Evolutionary conservation across 495 filamentous ascomycete species (phyloP).

Genomic region (Penicillium arizonense): DNA sequence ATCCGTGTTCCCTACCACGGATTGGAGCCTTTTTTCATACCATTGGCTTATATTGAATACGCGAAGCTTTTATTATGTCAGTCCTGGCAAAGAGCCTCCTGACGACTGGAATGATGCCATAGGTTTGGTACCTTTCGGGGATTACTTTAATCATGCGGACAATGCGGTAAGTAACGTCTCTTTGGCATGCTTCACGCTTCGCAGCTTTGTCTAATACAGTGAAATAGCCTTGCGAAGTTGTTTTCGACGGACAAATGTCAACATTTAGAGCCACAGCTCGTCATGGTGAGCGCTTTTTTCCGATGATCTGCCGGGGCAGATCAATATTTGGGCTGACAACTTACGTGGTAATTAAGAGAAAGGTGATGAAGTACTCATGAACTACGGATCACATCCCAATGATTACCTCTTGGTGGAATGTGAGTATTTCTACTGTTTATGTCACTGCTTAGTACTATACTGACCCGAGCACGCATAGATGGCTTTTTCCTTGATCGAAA

Average conservation of each 20-base stretch:
- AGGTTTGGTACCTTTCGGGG: slow-evolving; percentile 73
- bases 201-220: neutral
- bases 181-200: neutral
- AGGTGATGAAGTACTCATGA: slow-evolving; percentile 70
- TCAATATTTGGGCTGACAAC: neutral
- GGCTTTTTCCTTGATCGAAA: slow-evolving; percentile 67
- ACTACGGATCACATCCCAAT: slow-evolving; percentile 71
- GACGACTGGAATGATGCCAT: slow-evolving; percentile 60
- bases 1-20: slow-evolving; percentile 45
- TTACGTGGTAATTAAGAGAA: slow-evolving; percentile 21
- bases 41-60: slow-evolving; percentile 76
- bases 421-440: slow-evolving; percentile 15
- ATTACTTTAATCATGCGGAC: slow-evolving; percentile 76
- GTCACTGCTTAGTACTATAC: neutral
- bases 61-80: slow-evolving; percentile 68
- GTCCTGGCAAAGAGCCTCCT: slow-evolving; percentile 43
- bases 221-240: slow-evolving; percentile 50
- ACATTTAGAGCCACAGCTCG: slow-evolving; percentile 48
- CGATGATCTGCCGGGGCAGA: neutral
- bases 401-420: slow-evolving; percentile 75
- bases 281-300: slow-evolving; percentile 40
- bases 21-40: slow-evolving; percentile 55
- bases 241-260: slow-evolving; percentile 53
- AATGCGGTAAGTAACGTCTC: slow-evolving; percentile 21
- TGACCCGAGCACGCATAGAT: slow-evolving; percentile 34